phyloP scores from a whole-genome alignment of 441 rosid species.

The Geranium incanum region DNA sequence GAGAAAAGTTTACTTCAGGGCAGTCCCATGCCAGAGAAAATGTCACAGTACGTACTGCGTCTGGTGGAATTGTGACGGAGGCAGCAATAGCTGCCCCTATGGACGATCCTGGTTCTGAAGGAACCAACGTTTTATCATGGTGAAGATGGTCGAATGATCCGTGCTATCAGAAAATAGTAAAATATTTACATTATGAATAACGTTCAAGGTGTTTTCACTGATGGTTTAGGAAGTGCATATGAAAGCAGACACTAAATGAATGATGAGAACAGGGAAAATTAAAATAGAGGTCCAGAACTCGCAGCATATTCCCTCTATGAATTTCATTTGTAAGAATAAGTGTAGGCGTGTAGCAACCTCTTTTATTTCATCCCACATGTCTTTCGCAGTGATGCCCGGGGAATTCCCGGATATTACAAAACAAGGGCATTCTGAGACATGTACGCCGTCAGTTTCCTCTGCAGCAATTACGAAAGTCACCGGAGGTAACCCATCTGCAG shows the following conservation, averaged over 20 bases:
- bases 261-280: background rate
- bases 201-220: background rate
- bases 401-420: constrained; percentile 62
- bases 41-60: constrained; percentile 40
- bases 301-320: background rate
- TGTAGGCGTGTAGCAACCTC: constrained; percentile 36
- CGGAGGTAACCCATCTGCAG: constrained; percentile 45
- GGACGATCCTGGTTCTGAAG: constrained; percentile 69
- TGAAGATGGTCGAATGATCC: constrained; percentile 60
- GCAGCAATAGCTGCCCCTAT: constrained; percentile 92
- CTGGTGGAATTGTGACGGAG: constrained; percentile 48
- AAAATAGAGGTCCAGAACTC: background rate
- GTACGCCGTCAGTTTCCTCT: constrained; percentile 51
- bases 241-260: too few species aligned
- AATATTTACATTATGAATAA: background rate
- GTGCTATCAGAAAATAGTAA: constrained; percentile 34
- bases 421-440: constrained; percentile 59
- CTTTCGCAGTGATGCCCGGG: constrained; percentile 60
- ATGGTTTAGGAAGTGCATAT: too few species aligned
- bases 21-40: constrained; percentile 95
- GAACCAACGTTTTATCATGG: constrained; percentile 28
- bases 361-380: constrained; percentile 77
- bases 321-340: background rate
- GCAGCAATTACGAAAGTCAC: constrained; percentile 69
- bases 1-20: constrained; percentile 57